These are phyloP conservation scores for Aspergillus ustus DNA, from an alignment of 2,329 filamentous ascomycete genomes.

Conservation along the genomic window DNA sequence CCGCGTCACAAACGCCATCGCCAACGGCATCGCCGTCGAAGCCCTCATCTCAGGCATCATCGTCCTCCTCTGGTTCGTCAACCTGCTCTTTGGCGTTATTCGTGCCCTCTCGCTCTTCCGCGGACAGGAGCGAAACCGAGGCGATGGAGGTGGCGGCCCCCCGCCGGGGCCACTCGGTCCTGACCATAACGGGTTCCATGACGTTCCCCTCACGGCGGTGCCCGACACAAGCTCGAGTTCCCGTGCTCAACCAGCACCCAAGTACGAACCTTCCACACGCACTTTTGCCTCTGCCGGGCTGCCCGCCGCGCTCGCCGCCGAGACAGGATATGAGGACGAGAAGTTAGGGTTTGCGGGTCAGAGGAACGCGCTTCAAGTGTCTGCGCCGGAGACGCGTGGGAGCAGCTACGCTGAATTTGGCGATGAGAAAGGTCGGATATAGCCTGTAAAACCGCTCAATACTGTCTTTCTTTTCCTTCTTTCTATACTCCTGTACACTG, in stretches of 20 bases:
- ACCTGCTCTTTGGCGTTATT: constrained; percentile 74
- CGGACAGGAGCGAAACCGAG: constrained; percentile 62
- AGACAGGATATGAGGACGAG: constrained; percentile 39
- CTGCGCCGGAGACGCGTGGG: constrained; percentile 30
- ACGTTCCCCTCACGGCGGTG: constrained; percentile 43
- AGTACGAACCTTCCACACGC: constrained; percentile 29
- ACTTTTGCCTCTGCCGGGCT: constrained; percentile 11
- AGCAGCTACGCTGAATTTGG: constrained; percentile 47
- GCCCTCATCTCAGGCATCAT: constrained; percentile 78
- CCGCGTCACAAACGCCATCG: constrained; percentile 70
- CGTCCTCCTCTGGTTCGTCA: constrained; percentile 75
- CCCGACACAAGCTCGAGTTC: constrained; percentile 23
- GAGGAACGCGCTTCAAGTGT: constrained; percentile 38
- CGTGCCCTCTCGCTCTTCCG: constrained; percentile 68
- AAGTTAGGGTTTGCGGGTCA: constrained; percentile 51
- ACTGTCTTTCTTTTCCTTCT: constrained; percentile 6
- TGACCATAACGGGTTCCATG: constrained; percentile 37
- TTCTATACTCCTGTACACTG: not conserved
- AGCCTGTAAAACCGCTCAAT: not conserved
- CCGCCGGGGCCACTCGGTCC: constrained; percentile 16
- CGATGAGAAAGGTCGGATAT: constrained; percentile 33
- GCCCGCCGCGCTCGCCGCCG: constrained; percentile 5
- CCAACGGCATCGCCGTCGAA: constrained; percentile 72
- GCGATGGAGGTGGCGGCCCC: constrained; percentile 59
- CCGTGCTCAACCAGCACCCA: constrained; percentile 28